Evolutionary conservation across 495 filamentous ascomycete genomes (phyloP), one percentile per base, ranked within the genome.

Genomic region (Penicillium desertorum): DNA sequence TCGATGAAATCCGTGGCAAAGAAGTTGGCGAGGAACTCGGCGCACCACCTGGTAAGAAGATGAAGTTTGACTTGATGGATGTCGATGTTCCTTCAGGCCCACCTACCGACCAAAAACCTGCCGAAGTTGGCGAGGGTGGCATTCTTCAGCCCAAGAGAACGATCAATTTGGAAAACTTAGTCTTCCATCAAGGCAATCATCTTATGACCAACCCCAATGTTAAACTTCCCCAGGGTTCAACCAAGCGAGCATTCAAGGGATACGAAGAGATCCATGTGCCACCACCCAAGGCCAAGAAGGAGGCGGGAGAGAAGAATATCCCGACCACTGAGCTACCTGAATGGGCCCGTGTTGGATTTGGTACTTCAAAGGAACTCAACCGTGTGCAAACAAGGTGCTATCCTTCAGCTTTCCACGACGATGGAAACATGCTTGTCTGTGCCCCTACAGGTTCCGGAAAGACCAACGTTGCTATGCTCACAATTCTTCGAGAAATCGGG

Each of bases 231-330:
- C 89, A 96, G 65, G 94, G 95, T 23, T 96, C 95, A 1, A 96
- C 88, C 0, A 96, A 98, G 71, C 83, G 91, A 12, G 90, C 89
- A 0, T 96, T 96, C 75, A 98, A 98, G 72, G 94, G 95, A 27
- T 99, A 97, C 59, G 94, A 98, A 71, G 94, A 99, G 68, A 96
- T 97, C 56, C 94, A 97, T 66, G 91, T 99, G 16, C 94, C 95
- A 2, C 83, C 90, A 6, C 94, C 94, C 16, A 94, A 96, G 70
- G 83, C 86, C 49, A 91, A 87, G 54, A 83, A 77, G 51, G 91
- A 95, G 57, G 83, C 90, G 5, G 86, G 85, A 47, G 95, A 96
- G 62, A 82, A 81, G 51, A 84, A 84, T 48, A 86, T 96, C 46
- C 89, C 90, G 4, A 86, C 95, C 32, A 83, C 91, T 0, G 88